These are phyloP conservation scores for Echeveria elegans DNA, from an alignment of 164 flowering plant species.

Conservation along the genomic window DNA sequence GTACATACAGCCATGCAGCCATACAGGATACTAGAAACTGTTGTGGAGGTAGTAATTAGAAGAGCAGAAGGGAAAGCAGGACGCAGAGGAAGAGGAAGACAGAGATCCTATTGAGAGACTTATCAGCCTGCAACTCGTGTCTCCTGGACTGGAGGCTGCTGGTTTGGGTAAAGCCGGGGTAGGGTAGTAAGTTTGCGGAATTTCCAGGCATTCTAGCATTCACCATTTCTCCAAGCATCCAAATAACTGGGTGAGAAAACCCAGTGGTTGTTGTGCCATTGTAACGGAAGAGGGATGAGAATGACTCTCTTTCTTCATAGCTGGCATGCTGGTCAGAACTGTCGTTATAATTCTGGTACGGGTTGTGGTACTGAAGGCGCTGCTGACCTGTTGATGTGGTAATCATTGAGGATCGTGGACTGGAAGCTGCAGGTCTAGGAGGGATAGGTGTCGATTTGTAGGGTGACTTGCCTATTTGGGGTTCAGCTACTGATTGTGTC, in stretches of 20 bases:
- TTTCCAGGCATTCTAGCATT: conserved; percentile 44
- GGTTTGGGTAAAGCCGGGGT: conserved; percentile 21
- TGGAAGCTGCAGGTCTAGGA: conserved; percentile 19
- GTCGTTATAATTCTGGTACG: conserved; percentile 23
- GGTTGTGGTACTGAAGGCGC: conserved; percentile 26
- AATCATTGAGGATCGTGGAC: conserved; percentile 6
- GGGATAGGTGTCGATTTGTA: conserved; percentile 37
- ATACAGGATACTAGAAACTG: too few relatives aligned
- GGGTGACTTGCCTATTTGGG: conserved; percentile 6
- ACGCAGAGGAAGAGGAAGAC: conserved; percentile 52
- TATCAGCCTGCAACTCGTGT: conserved; percentile 40
- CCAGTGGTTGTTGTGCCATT: conserved; percentile 12
- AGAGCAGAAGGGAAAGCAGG: conserved; percentile 41
- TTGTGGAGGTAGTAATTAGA: conserved; percentile 17
- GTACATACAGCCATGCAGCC: neutral
- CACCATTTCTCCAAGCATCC: conserved; percentile 54
- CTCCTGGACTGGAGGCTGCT: conserved; percentile 40
- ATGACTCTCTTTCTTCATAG: conserved; percentile 11
- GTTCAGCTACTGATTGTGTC: conserved; percentile 16
- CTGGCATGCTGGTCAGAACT: conserved; percentile 6
- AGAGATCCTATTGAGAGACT: conserved; percentile 40
- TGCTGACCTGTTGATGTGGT: conserved; percentile 9
- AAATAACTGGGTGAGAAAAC: conserved; percentile 19
- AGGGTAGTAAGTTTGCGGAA: conserved; percentile 25
- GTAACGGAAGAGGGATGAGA: conserved; percentile 18